A percentile compares a stretch with the other conserved stretches of the same genome.
These are phyloP conservation scores for Phytophthora aleatoria DNA, from an alignment of 352 stramenopile genomes.

Conservation along the genomic window DNA sequence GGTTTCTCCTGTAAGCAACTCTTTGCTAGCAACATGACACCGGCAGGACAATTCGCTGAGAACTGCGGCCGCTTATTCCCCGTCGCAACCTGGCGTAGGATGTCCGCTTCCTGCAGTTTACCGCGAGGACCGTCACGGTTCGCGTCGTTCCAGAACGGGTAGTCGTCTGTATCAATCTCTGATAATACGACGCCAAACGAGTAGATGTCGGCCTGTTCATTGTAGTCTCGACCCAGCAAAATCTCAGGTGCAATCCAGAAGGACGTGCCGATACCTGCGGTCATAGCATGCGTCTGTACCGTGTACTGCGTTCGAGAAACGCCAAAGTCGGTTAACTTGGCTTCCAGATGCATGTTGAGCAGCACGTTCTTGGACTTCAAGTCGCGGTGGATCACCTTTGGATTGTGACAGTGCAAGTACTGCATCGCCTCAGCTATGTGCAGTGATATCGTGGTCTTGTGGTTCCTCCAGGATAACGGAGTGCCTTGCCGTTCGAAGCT, in stretches of 20 bases:
- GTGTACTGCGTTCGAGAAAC: constrained; percentile 43
- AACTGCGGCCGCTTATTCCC: constrained; percentile 40
- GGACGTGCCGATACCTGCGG: constrained; percentile 38
- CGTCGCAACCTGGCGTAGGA: constrained; percentile 35
- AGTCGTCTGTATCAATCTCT: constrained; percentile 49
- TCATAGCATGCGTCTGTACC: constrained; percentile 46
- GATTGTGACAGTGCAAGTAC: constrained; percentile 52
- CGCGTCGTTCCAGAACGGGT: constrained; percentile 41
- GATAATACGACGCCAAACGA: constrained; percentile 48
- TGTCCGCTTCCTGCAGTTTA: constrained; percentile 44
- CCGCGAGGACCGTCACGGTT: constrained; percentile 25
- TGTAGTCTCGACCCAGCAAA: constrained; percentile 39
- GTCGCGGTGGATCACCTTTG: constrained; percentile 49
- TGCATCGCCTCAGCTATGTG: constrained; percentile 50
- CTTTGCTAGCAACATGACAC: constrained; percentile 42
- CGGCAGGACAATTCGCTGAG: constrained; percentile 33
- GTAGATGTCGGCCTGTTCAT: constrained; percentile 46
- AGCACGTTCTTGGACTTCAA: constrained; percentile 50
- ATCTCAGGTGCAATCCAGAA: constrained; percentile 48
- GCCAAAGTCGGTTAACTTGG: constrained; percentile 76
- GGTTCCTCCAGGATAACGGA: constrained; percentile 36
- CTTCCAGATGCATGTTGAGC: constrained; percentile 54
- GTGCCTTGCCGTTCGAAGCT: constrained; percentile 38
- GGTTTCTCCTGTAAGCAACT: constrained; percentile 44
- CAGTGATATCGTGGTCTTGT: constrained; percentile 49